A percentile compares a stretch with the other conserved stretches of the same genome.
Conservation (phyloP, 1,284 basidiomycete genomes). For the Fomitiporia mediterranea region DNA sequence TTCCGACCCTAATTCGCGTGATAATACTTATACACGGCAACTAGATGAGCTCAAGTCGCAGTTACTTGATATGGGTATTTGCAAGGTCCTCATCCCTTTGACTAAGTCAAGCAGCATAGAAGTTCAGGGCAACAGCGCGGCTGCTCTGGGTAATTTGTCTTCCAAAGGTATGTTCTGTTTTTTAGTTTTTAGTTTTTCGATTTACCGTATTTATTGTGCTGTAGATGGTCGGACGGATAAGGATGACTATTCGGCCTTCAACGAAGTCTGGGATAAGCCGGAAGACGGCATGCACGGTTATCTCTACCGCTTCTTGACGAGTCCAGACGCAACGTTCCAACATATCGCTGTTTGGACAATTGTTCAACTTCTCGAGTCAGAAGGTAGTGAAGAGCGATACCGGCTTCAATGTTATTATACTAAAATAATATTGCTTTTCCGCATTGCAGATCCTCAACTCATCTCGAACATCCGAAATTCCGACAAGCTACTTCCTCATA, state of each 20-base stretch:
- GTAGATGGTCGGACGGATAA: constrained; percentile 71
- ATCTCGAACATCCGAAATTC: constrained; percentile 87
- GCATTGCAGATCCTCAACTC: constrained; percentile 85
- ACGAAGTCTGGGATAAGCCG: constrained; percentile 97
- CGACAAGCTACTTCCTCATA: constrained; percentile 75
- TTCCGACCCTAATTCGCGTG: neutral
- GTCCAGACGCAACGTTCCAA: constrained; percentile 98
- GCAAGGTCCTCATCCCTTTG: constrained; percentile 94
- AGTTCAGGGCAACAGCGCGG: constrained; percentile 98
- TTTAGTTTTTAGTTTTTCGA: constrained; percentile 1
- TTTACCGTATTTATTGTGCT: neutral
- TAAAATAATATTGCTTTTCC: too few relatives aligned
- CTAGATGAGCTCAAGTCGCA: constrained; percentile 93
- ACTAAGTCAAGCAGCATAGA: constrained; percentile 96
- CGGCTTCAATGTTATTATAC: too few relatives aligned
- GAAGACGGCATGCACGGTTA: constrained; percentile 97
- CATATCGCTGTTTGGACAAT: constrained; percentile 99
- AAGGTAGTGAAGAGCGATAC: constrained; percentile 55
- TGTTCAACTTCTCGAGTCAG: constrained; percentile 93
- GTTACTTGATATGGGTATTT: constrained; percentile 96
- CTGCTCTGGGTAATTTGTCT: constrained; percentile 95
- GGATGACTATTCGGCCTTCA: constrained; percentile 97
- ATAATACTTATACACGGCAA: constrained; percentile 8
- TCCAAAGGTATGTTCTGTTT: constrained; percentile 87
- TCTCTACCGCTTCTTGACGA: constrained; percentile 90